Base-by-base conservation (phyloP, 495 filamentous ascomycete genomes). In the Penicillium maclennaniae region DNA sequence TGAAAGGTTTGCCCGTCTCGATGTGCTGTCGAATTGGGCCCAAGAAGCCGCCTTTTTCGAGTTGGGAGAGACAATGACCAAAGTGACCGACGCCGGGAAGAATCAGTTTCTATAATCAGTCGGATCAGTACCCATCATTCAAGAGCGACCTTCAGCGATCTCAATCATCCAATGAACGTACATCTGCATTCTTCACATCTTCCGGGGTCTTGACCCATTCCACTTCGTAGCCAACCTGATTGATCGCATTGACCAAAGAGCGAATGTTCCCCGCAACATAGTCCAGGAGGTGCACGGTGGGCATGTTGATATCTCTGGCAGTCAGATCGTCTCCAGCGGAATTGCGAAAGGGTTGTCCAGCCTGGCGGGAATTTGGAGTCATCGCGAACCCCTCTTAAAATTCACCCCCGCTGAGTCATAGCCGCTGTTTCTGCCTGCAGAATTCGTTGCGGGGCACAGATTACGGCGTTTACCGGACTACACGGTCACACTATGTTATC, bases 11-110 rank as follows among this genome's bases (percentile, higher is more conserved):
- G 7, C 90, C 91, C 10, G 87, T 80, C 36, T 84, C 77, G 58
- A 97, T 89, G 71, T 95, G 89, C 50, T 81, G 72, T 57, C 78
- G 83, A 36, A 97, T 83, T 4, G 91, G 87, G 49, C 86, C 84
- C 43, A 91, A 68, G 69, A 89, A 97, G 47, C 88, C 90, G 26
- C 89, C 87, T 17, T 79, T 75, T 9, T 85, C 76, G 47, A 97
- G 81, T 62, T 93, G 88, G 25, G 83, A 82, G 54, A 97, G 81
- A 66, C 93, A 98, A 75, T 97, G 90, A 45, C 95, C 95, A 61
- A 97, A 98, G 71, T 97, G 92, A 43, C 93, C 93, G 45, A 98
- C 93, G 58, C 93, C 93, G 3, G 93, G 93, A 25, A 98, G 81
- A 50, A 98, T 96, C 51, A 98, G 75, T 78, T 83, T 90, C 86